These are phyloP conservation scores for Baudoinia panamericana DNA, from an alignment of 495 filamentous ascomycete species.

Conservation along the genomic window DNA sequence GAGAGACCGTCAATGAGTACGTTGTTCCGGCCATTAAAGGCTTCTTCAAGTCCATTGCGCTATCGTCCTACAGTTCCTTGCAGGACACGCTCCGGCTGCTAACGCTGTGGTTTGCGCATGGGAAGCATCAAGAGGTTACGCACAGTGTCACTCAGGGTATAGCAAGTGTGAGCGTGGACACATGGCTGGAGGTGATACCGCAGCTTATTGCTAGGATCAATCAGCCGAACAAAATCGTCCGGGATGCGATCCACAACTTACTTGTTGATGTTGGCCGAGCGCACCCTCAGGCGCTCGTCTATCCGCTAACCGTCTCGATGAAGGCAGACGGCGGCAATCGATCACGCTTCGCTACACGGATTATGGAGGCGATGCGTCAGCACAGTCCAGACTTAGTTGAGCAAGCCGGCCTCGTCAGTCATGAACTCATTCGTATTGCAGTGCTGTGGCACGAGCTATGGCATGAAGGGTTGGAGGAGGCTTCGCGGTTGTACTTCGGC, in stretches of 20 bases:
- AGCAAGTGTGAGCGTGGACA: constrained; percentile 81
- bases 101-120: constrained; percentile 92
- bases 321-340: constrained; percentile 75
- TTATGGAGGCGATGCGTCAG: constrained; percentile 96
- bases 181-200: constrained; percentile 95
- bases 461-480: constrained; percentile 98
- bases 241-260: constrained; percentile 78
- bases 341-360: constrained; percentile 69
- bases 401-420: constrained; percentile 86
- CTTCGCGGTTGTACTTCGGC: constrained; percentile 76
- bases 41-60: constrained; percentile 87
- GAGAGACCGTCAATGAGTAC: constrained; percentile 60
- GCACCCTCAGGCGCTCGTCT: constrained; percentile 97
- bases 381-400: constrained; percentile 90
- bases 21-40: constrained; percentile 88
- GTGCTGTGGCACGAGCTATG: constrained; percentile 97
- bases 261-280: constrained; percentile 82
- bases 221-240: constrained; percentile 74
- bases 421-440: constrained; percentile 89
- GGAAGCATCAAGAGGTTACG: constrained; percentile 77
- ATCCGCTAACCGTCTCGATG: constrained; percentile 95
- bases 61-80: constrained; percentile 81
- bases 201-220: constrained; percentile 96
- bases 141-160: constrained; percentile 78
- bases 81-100: constrained; percentile 89